Evolutionary conservation across 208 protist genomes (phyloP).

Genomic region (Wallacemonas sp.): DNA sequence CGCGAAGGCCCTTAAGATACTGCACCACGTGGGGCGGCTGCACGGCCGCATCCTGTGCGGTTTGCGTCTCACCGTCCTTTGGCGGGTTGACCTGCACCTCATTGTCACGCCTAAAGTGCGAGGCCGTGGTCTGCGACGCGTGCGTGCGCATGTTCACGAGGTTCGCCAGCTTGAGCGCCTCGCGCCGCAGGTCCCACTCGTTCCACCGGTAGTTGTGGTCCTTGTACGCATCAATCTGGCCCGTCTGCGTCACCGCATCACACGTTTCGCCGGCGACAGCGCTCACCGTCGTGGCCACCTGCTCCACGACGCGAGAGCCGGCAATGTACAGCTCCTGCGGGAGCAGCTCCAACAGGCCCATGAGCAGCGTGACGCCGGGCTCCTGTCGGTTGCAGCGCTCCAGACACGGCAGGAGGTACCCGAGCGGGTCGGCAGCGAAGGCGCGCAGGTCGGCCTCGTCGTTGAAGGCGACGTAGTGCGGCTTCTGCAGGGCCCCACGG

Average conservation of each 20-base stretch:
- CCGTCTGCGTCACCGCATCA: slow-evolving; percentile 81
- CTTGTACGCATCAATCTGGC: slow-evolving; percentile 84
- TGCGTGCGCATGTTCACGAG: slow-evolving; percentile 90
- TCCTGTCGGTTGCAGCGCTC: slow-evolving; percentile 37
- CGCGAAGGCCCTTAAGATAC: slow-evolving; percentile 91
- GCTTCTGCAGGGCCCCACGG: slow-evolving; percentile 28
- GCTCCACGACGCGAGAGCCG: slow-evolving; percentile 61
- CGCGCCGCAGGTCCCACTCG: slow-evolving; percentile 92
- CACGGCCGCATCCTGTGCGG: slow-evolving; percentile 76
- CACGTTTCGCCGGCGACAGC: background rate
- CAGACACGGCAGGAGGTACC: slow-evolving; percentile 45
- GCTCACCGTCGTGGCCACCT: slow-evolving; percentile 1
- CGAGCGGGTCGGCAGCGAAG: slow-evolving; percentile 52
- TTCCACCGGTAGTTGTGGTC: slow-evolving; percentile 93
- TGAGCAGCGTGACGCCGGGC: slow-evolving; percentile 52
- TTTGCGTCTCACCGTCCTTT: slow-evolving; percentile 77
- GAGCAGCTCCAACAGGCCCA: slow-evolving; percentile 52
- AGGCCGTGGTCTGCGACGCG: slow-evolving; percentile 77
- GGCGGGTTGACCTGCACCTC: slow-evolving; percentile 75
- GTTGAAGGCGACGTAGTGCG: slow-evolving; percentile 49
- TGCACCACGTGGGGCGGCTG: slow-evolving; percentile 80
- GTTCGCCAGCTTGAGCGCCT: slow-evolving; percentile 90
- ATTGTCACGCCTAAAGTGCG: slow-evolving; percentile 84
- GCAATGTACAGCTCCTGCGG: slow-evolving; percentile 83
- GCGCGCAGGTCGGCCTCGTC: slow-evolving; percentile 39